Evolutionary conservation across 306 rosid species (phyloP).

Genomic region (Vachellia collinsii): DNA sequence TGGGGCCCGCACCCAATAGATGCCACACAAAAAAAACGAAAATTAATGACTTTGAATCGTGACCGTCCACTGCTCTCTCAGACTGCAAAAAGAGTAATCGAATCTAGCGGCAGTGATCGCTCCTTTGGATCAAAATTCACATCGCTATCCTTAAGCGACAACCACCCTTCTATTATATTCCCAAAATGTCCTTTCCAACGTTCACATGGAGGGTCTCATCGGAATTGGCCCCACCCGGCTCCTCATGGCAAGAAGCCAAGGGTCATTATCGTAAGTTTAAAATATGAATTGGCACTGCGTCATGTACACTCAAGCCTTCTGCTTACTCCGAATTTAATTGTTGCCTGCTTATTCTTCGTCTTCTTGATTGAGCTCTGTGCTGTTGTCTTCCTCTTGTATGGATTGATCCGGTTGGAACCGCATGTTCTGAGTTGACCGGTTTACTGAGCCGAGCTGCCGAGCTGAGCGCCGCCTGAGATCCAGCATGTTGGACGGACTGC

Average conservation of each 20-base stretch:
- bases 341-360: slow-evolving; percentile 25
- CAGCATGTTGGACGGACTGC: slow-evolving; percentile 80
- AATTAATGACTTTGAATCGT: neutral
- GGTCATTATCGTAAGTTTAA: slow-evolving; percentile 56
- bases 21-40: neutral
- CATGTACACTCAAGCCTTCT: slow-evolving; percentile 32
- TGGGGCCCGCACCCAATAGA: slow-evolving; percentile 10
- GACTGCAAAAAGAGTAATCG: neutral
- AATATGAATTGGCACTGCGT: neutral
- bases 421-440: slow-evolving; percentile 33
- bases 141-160: slow-evolving; percentile 3
- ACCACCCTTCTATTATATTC: neutral
- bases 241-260: neutral
- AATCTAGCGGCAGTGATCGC: slow-evolving; percentile 41
- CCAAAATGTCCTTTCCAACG: slow-evolving; percentile 47
- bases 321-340: neutral
- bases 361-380: slow-evolving; percentile 42
- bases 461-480: slow-evolving; percentile 35
- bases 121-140: neutral
- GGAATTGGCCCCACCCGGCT: neutral
- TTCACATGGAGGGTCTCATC: slow-evolving; percentile 10
- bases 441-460: slow-evolving; percentile 37
- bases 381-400: slow-evolving; percentile 28
- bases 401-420: slow-evolving; percentile 38
- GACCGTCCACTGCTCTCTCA: slow-evolving; percentile 12